A percentile compares a stretch with the other conserved stretches of the same genome.
Conservation (phyloP, 1,284 basidiomycete genomes). For the Kalmanozyma brasiliensis region DNA sequence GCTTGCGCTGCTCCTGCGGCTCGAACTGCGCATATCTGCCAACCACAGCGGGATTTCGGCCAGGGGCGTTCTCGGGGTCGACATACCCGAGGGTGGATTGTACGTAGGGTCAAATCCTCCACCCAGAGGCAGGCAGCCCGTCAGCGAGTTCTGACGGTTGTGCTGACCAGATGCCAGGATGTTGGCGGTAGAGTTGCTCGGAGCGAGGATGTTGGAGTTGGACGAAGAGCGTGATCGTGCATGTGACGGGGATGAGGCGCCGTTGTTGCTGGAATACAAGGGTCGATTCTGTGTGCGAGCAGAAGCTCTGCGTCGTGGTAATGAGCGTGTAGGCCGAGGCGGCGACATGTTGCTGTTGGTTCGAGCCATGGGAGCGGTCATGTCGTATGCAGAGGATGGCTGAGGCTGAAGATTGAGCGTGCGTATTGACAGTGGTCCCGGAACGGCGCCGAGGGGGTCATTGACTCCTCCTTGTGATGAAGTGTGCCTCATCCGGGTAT, state of each 20-base stretch:
- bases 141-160: constrained; percentile 22
- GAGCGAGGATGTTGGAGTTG: constrained; percentile 28
- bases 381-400: constrained; percentile 4
- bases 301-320: constrained; percentile 38
- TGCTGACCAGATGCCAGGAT: constrained; percentile 32
- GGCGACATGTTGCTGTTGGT: constrained; percentile 43
- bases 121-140: constrained; percentile 16
- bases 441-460: neutral
- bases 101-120: constrained; percentile 30
- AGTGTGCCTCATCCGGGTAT: neutral
- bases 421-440: constrained; percentile 6
- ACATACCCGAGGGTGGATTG: constrained; percentile 36
- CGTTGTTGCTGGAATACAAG: constrained; percentile 30
- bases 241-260: constrained; percentile 22
- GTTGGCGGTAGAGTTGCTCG: constrained; percentile 41
- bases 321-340: constrained; percentile 34
- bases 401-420: constrained; percentile 10
- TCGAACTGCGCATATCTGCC: constrained; percentile 48
- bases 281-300: constrained; percentile 36
- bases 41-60: constrained; percentile 51
- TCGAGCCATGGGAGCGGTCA: constrained; percentile 12
- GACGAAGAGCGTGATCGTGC: constrained; percentile 36
- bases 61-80: constrained; percentile 41
- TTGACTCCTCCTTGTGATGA: constrained; percentile 7
- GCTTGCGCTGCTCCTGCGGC: constrained; percentile 37